These are phyloP conservation scores for Paecilomyces sp. DNA, from an alignment of 2,329 filamentous ascomycete genomes.

Conservation along the genomic window DNA sequence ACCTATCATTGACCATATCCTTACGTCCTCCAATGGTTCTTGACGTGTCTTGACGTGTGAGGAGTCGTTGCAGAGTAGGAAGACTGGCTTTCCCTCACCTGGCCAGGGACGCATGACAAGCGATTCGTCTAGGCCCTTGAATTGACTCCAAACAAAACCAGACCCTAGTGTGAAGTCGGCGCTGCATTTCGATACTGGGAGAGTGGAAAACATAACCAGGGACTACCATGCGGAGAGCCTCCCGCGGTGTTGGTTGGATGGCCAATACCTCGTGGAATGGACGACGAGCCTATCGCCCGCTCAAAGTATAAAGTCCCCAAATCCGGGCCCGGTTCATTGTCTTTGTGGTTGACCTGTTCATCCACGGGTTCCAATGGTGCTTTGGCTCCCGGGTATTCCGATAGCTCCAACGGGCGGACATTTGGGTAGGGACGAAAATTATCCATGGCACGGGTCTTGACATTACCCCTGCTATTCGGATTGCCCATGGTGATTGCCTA, in stretches of 20 bases:
- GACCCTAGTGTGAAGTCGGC: neutral
- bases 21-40: slow-evolving; percentile 4
- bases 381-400: neutral
- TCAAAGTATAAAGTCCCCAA: neutral
- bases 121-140: neutral
- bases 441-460: neutral
- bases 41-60: slow-evolving; percentile 16
- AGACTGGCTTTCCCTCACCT: neutral
- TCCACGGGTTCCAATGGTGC: neutral
- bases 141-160: neutral
- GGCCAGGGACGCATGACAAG: neutral
- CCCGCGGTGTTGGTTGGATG: neutral
- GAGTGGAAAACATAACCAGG: neutral
- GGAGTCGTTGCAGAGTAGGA: slow-evolving; percentile 5
- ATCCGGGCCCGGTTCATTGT: neutral
- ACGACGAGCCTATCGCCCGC: neutral
- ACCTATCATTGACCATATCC: neutral
- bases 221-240: neutral
- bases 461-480: neutral
- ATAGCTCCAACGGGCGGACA: neutral
- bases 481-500: neutral
- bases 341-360: neutral
- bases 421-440: neutral
- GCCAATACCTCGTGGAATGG: neutral
- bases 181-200: neutral